Evolutionary conservation across 2,329 filamentous ascomycete species (phyloP), one percentile per base, ranked within the genome.

Genomic region (Neonectria punicea): DNA sequence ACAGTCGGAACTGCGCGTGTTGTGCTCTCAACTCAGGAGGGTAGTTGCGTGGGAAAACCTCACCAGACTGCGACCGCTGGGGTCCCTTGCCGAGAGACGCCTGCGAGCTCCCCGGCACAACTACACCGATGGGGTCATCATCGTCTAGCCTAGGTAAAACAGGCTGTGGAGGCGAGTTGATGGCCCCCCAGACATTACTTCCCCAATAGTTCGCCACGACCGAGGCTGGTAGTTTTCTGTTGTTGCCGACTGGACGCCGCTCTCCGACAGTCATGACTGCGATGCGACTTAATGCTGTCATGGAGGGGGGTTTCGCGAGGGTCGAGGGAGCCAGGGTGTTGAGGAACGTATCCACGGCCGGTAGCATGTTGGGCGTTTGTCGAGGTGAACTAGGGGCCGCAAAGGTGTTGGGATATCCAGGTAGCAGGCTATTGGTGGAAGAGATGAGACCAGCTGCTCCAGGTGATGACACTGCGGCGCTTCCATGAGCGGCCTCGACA

Each of bases 131-230:
- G 22, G 80, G 79, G 44, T 82, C 80, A 54, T 81, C 80, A 8
- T 81, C 78, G 32, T 79, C 76, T 25, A 72, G 71, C 25, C 76
- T 69, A 4, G 78, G 76, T 16, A 80, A 64, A 10, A 76, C 70
- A 5, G 76, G 77, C 28, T 77, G 73, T 20, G 70, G 61, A 4
- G 73, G 73, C n/a, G 67, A 58, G 39, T 78, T 72, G 39, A 74
- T 67, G 14, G 72, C 66, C 7, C 77, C 80, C 93, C 94, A 97
- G 51, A 94, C 90, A 61, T 89, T 92, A 74, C 90, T 97, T 54
- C 95, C 95, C 95, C 95, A 98, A 61, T 97, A 87, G 76, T 98
- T 98, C 34, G 94, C 94, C 83, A 97, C 88, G 66, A 98, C 89
- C 14, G 93, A 93, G 54, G 92, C 92, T 1, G 94, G 93, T 80